These are phyloP conservation scores for Gentiana dahurica DNA, from an alignment of 257 asterid genomes.

Conservation along the genomic window DNA sequence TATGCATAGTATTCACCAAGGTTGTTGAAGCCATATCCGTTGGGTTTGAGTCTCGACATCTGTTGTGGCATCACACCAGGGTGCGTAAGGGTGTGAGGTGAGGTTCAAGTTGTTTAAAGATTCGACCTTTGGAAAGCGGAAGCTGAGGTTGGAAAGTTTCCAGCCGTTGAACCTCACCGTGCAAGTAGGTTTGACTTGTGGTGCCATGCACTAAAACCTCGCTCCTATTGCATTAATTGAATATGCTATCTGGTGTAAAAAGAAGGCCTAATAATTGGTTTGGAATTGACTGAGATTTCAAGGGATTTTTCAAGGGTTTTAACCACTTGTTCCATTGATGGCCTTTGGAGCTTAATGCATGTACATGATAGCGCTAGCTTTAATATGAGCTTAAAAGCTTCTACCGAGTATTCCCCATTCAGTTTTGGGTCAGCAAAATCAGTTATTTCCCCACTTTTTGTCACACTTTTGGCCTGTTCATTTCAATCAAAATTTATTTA, in stretches of 20 bases:
- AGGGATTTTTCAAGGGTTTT: conserved; percentile 39
- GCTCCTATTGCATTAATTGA: too few species aligned
- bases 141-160: too few species aligned
- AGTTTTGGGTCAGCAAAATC: conserved; percentile 69
- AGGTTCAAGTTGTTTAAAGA: too few species aligned
- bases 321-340: conserved; percentile 58
- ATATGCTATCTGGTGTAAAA: background rate
- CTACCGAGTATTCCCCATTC: conserved; percentile 37
- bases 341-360: conserved; percentile 57
- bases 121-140: too few species aligned
- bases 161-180: too few species aligned
- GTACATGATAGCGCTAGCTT: conserved; percentile 50
- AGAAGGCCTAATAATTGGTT: conserved; percentile 15
- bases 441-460: conserved; percentile 36
- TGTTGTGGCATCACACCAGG: too few species aligned
- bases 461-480: conserved; percentile 50
- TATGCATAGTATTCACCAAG: too few species aligned
- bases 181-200: too few species aligned
- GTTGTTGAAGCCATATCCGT: too few species aligned
- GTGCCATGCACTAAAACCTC: too few species aligned
- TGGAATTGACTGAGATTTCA: conserved; percentile 23
- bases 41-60: too few species aligned
- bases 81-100: too few species aligned
- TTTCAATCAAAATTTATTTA: background rate
- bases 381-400: conserved; percentile 41